Evolutionary conservation across 2,329 filamentous ascomycete genomes (phyloP).

Genomic region (Sporothrix phasma): DNA sequence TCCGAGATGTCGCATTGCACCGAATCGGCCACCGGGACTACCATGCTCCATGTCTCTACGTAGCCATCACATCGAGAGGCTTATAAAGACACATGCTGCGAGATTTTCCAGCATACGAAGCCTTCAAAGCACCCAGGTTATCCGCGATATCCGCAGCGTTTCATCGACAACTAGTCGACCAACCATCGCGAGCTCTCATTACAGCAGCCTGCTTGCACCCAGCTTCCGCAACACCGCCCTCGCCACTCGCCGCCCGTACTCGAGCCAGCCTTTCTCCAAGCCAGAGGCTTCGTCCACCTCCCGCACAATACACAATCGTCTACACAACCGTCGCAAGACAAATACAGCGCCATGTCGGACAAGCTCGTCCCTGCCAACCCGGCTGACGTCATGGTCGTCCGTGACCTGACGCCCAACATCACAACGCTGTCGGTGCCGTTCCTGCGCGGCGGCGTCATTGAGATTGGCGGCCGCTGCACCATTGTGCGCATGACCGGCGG

Average conservation of each 20-base stretch:
- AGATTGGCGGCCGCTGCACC: slow-evolving; percentile 79
- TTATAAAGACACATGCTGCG: background rate
- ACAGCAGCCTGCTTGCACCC: background rate
- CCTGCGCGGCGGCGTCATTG: slow-evolving; percentile 64
- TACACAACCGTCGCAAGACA: background rate
- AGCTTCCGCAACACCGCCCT: background rate
- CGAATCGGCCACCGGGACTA: slow-evolving; percentile 5
- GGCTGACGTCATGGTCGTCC: slow-evolving; percentile 79
- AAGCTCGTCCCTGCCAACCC: slow-evolving; percentile 62
- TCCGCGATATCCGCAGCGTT: background rate
- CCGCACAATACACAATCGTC: background rate
- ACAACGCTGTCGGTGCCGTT: slow-evolving; percentile 78
- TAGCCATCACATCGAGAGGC: background rate
- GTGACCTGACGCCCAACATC: slow-evolving; percentile 69
- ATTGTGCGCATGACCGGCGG: slow-evolving; percentile 72
- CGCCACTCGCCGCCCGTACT: background rate
- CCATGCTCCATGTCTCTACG: background rate
- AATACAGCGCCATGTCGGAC: slow-evolving; percentile 39
- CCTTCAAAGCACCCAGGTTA: background rate
- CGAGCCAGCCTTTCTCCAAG: background rate
- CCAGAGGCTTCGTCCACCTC: background rate
- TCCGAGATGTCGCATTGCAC: background rate
- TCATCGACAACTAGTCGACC: background rate
- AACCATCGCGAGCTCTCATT: background rate
- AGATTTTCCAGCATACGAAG: background rate